phyloP scores from a whole-genome alignment of 768 basidiomycete species.

The Termitomyces sp. region DNA sequence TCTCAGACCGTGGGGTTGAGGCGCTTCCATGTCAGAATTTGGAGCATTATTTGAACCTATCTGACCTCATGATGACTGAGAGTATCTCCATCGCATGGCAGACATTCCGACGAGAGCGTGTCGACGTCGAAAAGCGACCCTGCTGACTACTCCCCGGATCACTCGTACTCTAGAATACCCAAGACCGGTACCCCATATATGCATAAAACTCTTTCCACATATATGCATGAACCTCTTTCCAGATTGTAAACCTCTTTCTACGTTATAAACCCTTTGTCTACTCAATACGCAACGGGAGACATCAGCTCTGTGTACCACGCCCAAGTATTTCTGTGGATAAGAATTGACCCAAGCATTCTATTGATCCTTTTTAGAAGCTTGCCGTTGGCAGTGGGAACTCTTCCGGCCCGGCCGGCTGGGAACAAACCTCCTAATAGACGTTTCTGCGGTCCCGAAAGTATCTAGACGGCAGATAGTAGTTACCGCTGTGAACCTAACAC shows the following conservation, averaged over 20 bases:
- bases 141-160: conserved; percentile 7
- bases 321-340: neutral
- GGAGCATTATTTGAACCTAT: neutral
- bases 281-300: neutral
- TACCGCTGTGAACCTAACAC: neutral
- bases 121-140: conserved; percentile 12
- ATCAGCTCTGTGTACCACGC: neutral
- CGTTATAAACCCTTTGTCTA: neutral
- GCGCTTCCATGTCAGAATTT: conserved; percentile 10
- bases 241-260: neutral
- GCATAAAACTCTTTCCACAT: neutral
- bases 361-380: neutral
- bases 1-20: neutral
- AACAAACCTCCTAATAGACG: neutral
- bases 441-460: conserved; percentile 10
- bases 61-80: conserved; percentile 7
- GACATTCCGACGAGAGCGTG: conserved; percentile 13
- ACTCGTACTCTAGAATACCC: neutral
- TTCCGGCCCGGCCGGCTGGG: neutral
- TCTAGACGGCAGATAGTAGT: neutral
- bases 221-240: neutral
- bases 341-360: neutral
- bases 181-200: neutral
- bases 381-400: conserved; percentile 1
- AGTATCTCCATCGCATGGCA: conserved; percentile 10